Base-by-base conservation (phyloP, 495 filamentous ascomycete genomes). In the Entonaema liquescens region DNA sequence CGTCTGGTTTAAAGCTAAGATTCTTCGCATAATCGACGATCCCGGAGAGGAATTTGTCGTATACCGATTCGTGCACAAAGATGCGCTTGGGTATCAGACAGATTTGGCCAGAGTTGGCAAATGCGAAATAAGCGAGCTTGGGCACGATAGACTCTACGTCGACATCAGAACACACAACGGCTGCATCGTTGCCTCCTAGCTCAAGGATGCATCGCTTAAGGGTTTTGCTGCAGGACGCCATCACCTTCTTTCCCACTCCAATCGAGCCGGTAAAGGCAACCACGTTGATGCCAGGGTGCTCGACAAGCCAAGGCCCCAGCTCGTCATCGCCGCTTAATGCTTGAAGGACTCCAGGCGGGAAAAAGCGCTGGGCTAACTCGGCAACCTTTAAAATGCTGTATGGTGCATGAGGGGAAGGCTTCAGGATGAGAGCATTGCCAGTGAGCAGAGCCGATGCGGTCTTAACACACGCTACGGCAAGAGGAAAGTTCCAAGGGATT, bases 121-220 rank as follows among this genome's bases (percentile, higher is more conserved):
- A 86, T 0, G 83, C 81, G 15, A 81, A 77, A 29, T 81, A 75
- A 17, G 79, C 80, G 13, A 88, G 81, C 68, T 86, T 78, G 1
- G 81, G 81, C 28, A 84, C 85, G 5, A 84, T 73, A 44, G 89
- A 17, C 3, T 3, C 44, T 17, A 23, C 79, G 61, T 89, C 86
- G 21, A 90, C 87, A 73, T 89, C 87, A 0, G 83, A 77, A 55
- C 83, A 85, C 35, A 91, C 75, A 66, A 90, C 87, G 11, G 81
- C 81, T 0, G 88, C 79, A 65, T 87, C 85, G 65, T 91, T 91
- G 23, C 89, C 89, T 25, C 88, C 88, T 11, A 82, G 60, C 70
- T 90, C 88, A 3, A 89, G 78, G 0, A 83, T 88, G 1, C 87
- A 76, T 19, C 84, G 79, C 78, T 89, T 90, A 40, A 91, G 67